Evolutionary conservation across 208 protist species (phyloP), one percentile per base, ranked within the genome.

Genomic region (Trypanosomatidae sp.): DNA sequence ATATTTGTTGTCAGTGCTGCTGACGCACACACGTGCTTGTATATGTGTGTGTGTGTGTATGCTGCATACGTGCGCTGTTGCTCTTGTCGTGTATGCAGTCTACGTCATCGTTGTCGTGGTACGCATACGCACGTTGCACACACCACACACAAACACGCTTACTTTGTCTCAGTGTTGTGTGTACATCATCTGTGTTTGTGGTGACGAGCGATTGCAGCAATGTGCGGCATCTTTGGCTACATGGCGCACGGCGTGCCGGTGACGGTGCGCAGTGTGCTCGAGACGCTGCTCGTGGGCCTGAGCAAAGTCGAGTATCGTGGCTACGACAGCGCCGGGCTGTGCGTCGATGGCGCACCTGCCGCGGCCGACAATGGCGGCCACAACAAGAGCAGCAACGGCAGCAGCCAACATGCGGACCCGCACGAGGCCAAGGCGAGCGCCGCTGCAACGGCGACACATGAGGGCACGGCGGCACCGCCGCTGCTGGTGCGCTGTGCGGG

Each of bases 311-410:
- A 98, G 72, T 97, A 97, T 64, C 77, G 95, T 38, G 95, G 95
- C 2, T 98, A 97, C 64, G 95, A 98, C 66, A 92, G 79, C 49
- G 95, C 95, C 0, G 95, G 95, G n/a, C 30, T 97, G 16, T 74
- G 75, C 40, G 48, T 95, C 15, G 76, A 90, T 33, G 30, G 26
- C 15, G 19, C 24, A 35, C 55, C 42, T 18, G 42, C 21, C 16
- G 6, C 6, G 11, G 44, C 0, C 13, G 11, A 42, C 1, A n/a
- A 35, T 35, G 30, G n/a, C n/a, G n/a, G n/a, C 30, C 11, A 11
- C 11, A 35, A 35, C n/a, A 35, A 35, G 26, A 37, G 43, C 48
- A 35, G 25, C 18, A 20, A 41, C 32, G 26, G 18, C 18, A 35
- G n/a, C 22, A 37, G 40, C 3, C 8, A 57, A 3, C 16, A 22